These are phyloP conservation scores for Daldinia concentrica DNA, from an alignment of 495 filamentous ascomycete genomes.

Conservation along the genomic window DNA sequence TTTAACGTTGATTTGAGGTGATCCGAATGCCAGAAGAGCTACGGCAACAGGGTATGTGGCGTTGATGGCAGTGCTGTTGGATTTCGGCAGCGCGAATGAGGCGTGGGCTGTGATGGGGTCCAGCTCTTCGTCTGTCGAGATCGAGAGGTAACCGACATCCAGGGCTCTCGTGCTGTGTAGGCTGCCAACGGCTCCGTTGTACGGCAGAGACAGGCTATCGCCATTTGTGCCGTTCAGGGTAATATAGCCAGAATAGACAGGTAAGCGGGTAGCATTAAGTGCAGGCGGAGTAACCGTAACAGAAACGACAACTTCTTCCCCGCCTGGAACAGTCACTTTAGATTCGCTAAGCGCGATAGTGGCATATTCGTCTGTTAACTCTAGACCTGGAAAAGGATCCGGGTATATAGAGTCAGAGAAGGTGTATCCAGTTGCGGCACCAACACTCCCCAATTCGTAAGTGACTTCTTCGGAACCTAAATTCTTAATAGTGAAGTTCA, in stretches of 20 bases:
- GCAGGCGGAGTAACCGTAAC: constrained; percentile 56
- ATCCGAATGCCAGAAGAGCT: constrained; percentile 55
- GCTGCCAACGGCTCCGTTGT: constrained; percentile 60
- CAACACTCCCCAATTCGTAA: constrained; percentile 56
- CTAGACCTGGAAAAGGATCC: constrained; percentile 50
- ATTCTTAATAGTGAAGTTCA: constrained; percentile 64
- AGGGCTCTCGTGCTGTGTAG: constrained; percentile 53
- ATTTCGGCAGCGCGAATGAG: constrained; percentile 54
- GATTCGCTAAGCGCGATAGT: constrained; percentile 45
- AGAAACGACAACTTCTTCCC: constrained; percentile 50
- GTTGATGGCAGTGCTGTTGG: constrained; percentile 31
- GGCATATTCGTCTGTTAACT: constrained; percentile 51
- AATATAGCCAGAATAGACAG: constrained; percentile 64
- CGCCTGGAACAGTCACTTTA: constrained; percentile 50
- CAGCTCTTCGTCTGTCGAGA: constrained; percentile 46
- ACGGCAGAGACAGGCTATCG: constrained; percentile 58
- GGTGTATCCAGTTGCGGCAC: constrained; percentile 58
- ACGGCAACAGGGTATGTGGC: constrained; percentile 48
- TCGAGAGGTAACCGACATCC: constrained; percentile 46
- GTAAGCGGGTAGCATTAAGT: constrained; percentile 54
- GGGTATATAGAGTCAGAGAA: constrained; percentile 49
- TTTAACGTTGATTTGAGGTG: constrained; percentile 54
- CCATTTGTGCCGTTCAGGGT: constrained; percentile 60
- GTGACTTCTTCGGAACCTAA: constrained; percentile 55
- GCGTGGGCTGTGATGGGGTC: constrained; percentile 46